Conservation (phyloP, 805 yeast genomes). For the Kodamaea sagamina region DNA sequence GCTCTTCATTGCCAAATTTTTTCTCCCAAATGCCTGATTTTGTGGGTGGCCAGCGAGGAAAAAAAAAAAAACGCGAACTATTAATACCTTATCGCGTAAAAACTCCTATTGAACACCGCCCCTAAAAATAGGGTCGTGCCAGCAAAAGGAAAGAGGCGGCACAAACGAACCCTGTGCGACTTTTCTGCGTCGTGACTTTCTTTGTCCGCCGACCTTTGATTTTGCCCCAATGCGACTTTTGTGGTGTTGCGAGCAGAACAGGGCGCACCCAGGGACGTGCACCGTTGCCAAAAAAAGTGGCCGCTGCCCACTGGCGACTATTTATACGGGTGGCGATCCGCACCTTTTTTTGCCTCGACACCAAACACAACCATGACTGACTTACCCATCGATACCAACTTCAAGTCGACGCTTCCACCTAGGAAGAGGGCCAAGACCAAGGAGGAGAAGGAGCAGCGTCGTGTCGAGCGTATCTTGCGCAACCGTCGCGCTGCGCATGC, state of each 20-base stretch:
- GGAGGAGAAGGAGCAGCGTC: constrained; percentile 95
- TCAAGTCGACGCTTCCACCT: constrained; percentile 71
- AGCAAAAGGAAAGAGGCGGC: too few relatives aligned
- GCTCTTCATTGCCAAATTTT: constrained; percentile 19
- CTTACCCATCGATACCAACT: constrained; percentile 20
- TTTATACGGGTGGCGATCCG: constrained; percentile 3
- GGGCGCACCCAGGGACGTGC: neutral
- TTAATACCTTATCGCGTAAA: neutral
- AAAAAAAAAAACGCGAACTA: neutral
- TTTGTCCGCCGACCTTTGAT: too few relatives aligned
- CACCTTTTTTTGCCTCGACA: constrained; percentile 2
- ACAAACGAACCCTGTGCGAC: too few relatives aligned
- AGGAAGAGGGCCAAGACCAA: constrained; percentile 95
- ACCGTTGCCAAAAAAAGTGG: neutral
- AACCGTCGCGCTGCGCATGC: constrained; percentile 98
- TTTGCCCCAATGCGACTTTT: too few relatives aligned
- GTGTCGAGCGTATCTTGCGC: constrained; percentile 88
- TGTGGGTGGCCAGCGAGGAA: neutral
- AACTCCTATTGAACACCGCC: too few relatives aligned
- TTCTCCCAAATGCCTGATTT: neutral
- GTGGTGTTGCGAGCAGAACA: too few relatives aligned
- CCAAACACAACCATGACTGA: constrained; percentile 12
- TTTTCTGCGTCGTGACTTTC: too few relatives aligned
- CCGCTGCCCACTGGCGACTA: too few relatives aligned
- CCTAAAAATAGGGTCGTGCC: too few relatives aligned